Conservation (phyloP, 306 rosid genomes). For the Gynostemma pentaphyllum region DNA sequence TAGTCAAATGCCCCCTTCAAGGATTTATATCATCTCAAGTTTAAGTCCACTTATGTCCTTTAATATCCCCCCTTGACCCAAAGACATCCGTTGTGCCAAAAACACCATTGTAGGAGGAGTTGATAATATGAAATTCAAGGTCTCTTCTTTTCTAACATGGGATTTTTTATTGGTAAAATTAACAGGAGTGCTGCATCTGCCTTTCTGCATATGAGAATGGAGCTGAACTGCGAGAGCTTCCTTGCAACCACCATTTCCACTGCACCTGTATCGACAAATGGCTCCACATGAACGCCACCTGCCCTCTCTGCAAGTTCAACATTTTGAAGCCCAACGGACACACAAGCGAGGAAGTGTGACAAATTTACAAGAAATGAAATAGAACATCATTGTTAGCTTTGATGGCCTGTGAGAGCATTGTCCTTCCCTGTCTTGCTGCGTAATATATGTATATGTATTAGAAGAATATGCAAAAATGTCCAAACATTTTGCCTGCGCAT, state of each 20-base stretch:
- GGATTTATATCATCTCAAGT: too few relatives aligned
- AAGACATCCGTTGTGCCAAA: not conserved
- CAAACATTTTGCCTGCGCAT: not conserved
- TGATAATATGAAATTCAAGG: not conserved
- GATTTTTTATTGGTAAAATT: too few relatives aligned
- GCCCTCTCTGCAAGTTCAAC: slow-evolving; percentile 91
- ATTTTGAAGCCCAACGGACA: slow-evolving; percentile 29
- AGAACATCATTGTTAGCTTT: not conserved
- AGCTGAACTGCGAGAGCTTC: slow-evolving; percentile 64
- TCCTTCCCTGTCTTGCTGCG: not conserved
- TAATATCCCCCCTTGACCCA: too few relatives aligned
- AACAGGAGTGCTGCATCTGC: slow-evolving; percentile 87
- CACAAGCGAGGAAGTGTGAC: slow-evolving; percentile 27
- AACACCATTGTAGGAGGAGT: not conserved
- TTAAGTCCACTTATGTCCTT: too few relatives aligned
- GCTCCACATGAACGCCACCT: slow-evolving; percentile 60
- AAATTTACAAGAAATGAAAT: not conserved
- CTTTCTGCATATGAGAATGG: slow-evolving; percentile 55
- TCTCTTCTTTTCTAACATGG: slow-evolving; percentile 9
- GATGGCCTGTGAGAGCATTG: not conserved
- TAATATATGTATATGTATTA: too few relatives aligned
- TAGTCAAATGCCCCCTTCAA: too few relatives aligned
- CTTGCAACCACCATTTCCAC: slow-evolving; percentile 81
- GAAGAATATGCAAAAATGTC: too few relatives aligned
- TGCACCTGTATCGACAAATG: slow-evolving; percentile 82